Conservation (phyloP, 371 early-diverging fungal genomes). For the Mucor lusitanicus region DNA sequence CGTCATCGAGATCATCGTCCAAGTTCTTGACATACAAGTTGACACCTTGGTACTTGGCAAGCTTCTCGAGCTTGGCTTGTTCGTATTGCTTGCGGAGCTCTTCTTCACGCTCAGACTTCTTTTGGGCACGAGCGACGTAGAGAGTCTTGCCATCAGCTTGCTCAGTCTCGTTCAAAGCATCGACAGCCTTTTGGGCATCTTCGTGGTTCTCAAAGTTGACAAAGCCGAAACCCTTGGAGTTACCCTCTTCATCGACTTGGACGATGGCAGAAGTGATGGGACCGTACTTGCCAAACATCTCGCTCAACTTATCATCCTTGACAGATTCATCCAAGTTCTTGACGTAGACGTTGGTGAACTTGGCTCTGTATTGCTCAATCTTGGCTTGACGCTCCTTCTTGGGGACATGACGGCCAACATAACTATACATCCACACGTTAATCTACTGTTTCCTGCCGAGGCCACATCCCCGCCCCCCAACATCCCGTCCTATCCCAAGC, state of each 20-base stretch:
- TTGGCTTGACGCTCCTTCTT: slow-evolving; percentile 93
- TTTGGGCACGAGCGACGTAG: slow-evolving; percentile 98
- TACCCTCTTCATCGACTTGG: slow-evolving; percentile 77
- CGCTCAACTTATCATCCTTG: slow-evolving; percentile 80
- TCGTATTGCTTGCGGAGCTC: slow-evolving; percentile 95
- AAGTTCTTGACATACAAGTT: slow-evolving; percentile 99
- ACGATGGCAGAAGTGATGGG: slow-evolving; percentile 83
- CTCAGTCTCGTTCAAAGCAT: slow-evolving; percentile 92
- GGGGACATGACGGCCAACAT: slow-evolving; percentile 90
- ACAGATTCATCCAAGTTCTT: slow-evolving; percentile 94
- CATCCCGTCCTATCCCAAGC: neutral
- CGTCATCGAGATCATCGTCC: slow-evolving; percentile 95
- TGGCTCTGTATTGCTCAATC: slow-evolving; percentile 87
- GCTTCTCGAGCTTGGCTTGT: slow-evolving; percentile 90
- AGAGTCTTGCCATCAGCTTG: slow-evolving; percentile 84
- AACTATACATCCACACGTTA: slow-evolving; percentile 31
- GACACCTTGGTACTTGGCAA: slow-evolving; percentile 97
- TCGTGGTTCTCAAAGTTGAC: slow-evolving; percentile 97
- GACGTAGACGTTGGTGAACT: slow-evolving; percentile 98
- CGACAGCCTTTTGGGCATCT: slow-evolving; percentile 91
- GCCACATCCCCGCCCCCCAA: too few relatives aligned
- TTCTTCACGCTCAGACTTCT: slow-evolving; percentile 97
- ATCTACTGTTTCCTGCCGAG: neutral
- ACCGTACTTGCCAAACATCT: slow-evolving; percentile 88
- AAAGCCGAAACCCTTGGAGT: slow-evolving; percentile 94